phyloP scores from a whole-genome alignment of 1,284 basidiomycete species.

The Apiotrichum gracile region DNA sequence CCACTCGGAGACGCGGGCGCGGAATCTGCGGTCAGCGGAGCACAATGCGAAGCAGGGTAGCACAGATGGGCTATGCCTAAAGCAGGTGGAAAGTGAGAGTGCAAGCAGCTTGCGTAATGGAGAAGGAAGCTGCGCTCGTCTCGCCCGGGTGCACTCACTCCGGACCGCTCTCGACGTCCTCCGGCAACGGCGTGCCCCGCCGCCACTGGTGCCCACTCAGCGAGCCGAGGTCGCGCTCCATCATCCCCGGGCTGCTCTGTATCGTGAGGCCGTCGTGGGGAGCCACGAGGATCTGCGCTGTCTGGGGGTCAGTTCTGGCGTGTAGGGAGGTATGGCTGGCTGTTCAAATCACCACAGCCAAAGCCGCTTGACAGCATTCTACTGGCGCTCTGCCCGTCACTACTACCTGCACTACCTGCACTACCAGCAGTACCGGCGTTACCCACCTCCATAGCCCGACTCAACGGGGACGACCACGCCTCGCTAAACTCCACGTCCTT shows the following conservation, averaged over 20 bases:
- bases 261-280: conserved; percentile 22
- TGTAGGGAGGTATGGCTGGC: neutral
- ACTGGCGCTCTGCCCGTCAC: too few species aligned
- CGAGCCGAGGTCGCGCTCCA: conserved; percentile 32
- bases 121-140: too few species aligned
- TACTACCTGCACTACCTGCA: too few species aligned
- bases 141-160: conserved; percentile 19
- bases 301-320: conserved; percentile 17
- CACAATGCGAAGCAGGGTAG: too few species aligned
- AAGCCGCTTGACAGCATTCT: neutral
- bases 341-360: neutral
- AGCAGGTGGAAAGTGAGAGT: too few species aligned
- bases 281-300: conserved; percentile 27
- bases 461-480: conserved; percentile 28
- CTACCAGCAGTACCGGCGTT: too few species aligned
- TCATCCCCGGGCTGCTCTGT: conserved; percentile 20
- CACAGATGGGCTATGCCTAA: too few species aligned
- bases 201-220: conserved; percentile 29
- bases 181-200: conserved; percentile 20
- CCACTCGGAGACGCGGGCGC: conserved; percentile 17
- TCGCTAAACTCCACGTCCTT: conserved; percentile 20
- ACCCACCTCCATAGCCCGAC: conserved; percentile 38
- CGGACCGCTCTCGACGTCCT: conserved; percentile 25
- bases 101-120: too few species aligned
- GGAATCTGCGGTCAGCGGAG: conserved; percentile 9